Evolutionary conservation across 164 flowering plant genomes (phyloP), one percentile per base, ranked within the genome.

Genomic region (Buxus sempervirens): DNA sequence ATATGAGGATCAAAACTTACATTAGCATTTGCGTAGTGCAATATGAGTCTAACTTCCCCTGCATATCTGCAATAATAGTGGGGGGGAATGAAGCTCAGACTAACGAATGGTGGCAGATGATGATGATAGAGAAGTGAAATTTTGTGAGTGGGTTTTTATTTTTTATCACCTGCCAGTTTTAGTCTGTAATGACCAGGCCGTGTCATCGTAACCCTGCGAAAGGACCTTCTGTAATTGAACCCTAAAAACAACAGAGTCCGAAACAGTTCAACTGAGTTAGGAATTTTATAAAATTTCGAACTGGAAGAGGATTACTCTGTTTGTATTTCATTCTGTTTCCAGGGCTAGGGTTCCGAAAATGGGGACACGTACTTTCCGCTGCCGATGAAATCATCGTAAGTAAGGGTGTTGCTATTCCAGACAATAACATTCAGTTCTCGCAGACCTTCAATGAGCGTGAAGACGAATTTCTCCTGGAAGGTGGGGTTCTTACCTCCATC

Each of bases 401-500:
- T 69, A 20, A 90, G 28, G 19, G 97, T 88, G 72, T 95, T 89
- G 82, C 90, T 90, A 67, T 95, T 95, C 94, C 94, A 95, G 32
- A 92, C 98, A 12, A 41, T 54, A 27, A 89, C 81, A 67, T 68
- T 83, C 0, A 93, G 0, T 73, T 89, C 98, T 25, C 87, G 73
- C 20, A 90, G 81, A 13, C 96, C 98, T 78, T 93, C 96, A 38
- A 90, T 83, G 21, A 93, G 74, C 0, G 79, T 71, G 65, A 93
- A 84, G 58, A 78, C 73, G 60, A 90, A 90, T 72, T 90, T 93
- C 82, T 93, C 96, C 76, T 90, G 96, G 69, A 93, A 93, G 4
- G 80, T 78, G 1, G 98, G 96, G 72, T 85, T 88, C 67, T 79
- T 93, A 6, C 88, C 89, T 49, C 98, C 96, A 81, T 93, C 98